Conservation (phyloP, 1,284 basidiomycete genomes). For the Prillingera fragicola region DNA sequence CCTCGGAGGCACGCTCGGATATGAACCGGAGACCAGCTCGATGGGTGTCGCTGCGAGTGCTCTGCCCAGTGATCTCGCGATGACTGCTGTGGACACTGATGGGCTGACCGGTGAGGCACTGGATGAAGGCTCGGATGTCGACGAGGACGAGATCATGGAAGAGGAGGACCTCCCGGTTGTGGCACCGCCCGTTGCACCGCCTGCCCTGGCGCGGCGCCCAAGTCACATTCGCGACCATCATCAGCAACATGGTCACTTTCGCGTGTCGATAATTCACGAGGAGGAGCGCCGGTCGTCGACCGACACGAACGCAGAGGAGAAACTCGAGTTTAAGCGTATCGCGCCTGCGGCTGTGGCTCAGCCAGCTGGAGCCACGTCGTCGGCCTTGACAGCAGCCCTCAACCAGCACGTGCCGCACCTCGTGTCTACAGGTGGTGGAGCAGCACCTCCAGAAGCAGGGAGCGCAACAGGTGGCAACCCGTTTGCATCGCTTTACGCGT, state of each 20-base stretch:
- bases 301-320: slow-evolving; percentile 16
- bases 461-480: slow-evolving; percentile 32
- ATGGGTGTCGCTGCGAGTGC: slow-evolving; percentile 17
- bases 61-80: slow-evolving; percentile 21
- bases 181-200: neutral
- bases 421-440: slow-evolving; percentile 20
- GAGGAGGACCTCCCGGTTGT: slow-evolving; percentile 15
- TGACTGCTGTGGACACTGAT: slow-evolving; percentile 16
- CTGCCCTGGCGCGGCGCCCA: neutral
- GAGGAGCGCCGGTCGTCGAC: slow-evolving; percentile 24
- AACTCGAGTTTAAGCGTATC: slow-evolving; percentile 21
- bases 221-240: neutral
- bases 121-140: slow-evolving; percentile 20
- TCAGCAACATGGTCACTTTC: slow-evolving; percentile 1
- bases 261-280: slow-evolving; percentile 16
- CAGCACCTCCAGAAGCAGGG: neutral
- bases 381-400: slow-evolving; percentile 35
- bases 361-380: slow-evolving; percentile 12
- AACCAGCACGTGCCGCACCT: slow-evolving; percentile 40
- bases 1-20: slow-evolving; percentile 52
- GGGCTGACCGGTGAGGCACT: slow-evolving; percentile 36
- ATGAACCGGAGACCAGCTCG: slow-evolving; percentile 49
- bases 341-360: too few species aligned
- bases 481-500: slow-evolving; percentile 48
- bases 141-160: slow-evolving; percentile 33